A percentile compares a stretch with the other conserved stretches of the same genome.
Conservation (phyloP, 2,329 filamentous ascomycete genomes). For the Lachnellula cervina region DNA sequence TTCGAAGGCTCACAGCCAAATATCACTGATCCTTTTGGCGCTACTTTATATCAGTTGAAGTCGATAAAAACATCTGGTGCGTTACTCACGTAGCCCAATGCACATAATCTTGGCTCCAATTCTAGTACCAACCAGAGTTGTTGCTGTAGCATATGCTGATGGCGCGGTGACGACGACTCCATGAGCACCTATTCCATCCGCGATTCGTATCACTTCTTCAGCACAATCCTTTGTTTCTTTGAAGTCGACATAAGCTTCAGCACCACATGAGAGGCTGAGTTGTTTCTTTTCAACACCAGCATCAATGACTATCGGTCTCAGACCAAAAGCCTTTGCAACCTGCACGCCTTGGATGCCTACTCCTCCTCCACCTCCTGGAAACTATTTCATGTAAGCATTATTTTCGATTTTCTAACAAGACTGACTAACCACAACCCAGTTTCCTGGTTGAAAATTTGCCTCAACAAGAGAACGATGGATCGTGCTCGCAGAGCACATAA, state of each 20-base stretch:
- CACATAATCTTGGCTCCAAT: no score
- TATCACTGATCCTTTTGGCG: no score
- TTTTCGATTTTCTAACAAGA: no score
- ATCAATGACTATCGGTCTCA: conserved; percentile 24
- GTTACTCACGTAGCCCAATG: no score
- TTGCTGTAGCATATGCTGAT: no score
- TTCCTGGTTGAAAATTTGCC: conserved; percentile 33
- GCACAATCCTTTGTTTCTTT: neutral
- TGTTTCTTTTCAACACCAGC: conserved; percentile 18
- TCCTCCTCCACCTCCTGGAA: conserved; percentile 25
- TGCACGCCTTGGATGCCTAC: conserved; percentile 27
- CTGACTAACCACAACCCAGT: conserved; percentile 17
- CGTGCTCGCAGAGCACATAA: conserved; percentile 56
- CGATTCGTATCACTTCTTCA: neutral
- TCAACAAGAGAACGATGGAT: conserved; percentile 53
- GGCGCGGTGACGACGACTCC: neutral
- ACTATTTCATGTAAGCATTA: no score
- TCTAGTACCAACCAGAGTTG: no score
- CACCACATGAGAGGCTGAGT: conserved; percentile 22
- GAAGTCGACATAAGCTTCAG: conserved; percentile 24
- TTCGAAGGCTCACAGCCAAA: no score
- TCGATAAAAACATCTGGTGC: no score
- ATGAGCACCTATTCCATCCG: neutral
- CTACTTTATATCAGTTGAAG: no score
- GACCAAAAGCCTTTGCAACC: conserved; percentile 24